Percentiles rank a stretch among this genome's conserved stretches.
Evolutionary conservation across 495 filamentous ascomycete species (phyloP).

Genomic region (Schizothecium vesticola): DNA sequence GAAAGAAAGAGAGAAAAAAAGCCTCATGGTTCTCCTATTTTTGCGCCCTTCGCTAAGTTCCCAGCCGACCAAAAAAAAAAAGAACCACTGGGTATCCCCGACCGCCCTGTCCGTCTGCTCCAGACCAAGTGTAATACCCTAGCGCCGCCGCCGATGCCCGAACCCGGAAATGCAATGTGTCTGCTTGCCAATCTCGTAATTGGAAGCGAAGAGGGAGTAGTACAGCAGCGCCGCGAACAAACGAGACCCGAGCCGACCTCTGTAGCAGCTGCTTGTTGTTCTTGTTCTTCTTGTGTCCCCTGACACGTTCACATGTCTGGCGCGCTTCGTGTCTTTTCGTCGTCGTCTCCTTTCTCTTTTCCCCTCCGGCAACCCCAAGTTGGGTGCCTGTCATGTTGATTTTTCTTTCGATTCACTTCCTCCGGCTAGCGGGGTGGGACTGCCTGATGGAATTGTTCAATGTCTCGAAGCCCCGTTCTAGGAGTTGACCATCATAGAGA

Average conservation of each 20-base stretch:
- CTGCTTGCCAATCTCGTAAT: not conserved
- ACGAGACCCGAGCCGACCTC: not conserved
- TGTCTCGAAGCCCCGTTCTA: constrained; percentile 5
- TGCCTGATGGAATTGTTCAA: not conserved
- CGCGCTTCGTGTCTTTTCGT: not conserved
- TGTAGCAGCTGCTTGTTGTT: not conserved
- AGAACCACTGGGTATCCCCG: not conserved
- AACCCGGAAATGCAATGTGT: not conserved
- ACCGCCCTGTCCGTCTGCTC: not conserved
- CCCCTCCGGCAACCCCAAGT: not conserved
- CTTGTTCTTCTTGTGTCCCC: not conserved
- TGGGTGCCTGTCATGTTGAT: not conserved
- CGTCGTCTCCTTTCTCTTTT: not conserved
- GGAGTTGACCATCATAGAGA: constrained; percentile 30
- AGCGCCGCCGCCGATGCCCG: not conserved
- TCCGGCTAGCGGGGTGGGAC: not conserved
- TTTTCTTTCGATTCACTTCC: no score
- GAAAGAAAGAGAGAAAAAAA: not conserved
- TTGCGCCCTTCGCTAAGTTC: not conserved
- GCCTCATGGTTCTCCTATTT: not conserved
- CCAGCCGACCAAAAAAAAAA: not conserved
- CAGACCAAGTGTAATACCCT: not conserved
- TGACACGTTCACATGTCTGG: not conserved
- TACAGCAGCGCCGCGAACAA: not conserved
- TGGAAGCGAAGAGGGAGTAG: not conserved